Percentiles rank a stretch among this genome's conserved stretches.
phyloP scores from a whole-genome alignment of 768 basidiomycete genomes.

The Termitomyces sp. region DNA sequence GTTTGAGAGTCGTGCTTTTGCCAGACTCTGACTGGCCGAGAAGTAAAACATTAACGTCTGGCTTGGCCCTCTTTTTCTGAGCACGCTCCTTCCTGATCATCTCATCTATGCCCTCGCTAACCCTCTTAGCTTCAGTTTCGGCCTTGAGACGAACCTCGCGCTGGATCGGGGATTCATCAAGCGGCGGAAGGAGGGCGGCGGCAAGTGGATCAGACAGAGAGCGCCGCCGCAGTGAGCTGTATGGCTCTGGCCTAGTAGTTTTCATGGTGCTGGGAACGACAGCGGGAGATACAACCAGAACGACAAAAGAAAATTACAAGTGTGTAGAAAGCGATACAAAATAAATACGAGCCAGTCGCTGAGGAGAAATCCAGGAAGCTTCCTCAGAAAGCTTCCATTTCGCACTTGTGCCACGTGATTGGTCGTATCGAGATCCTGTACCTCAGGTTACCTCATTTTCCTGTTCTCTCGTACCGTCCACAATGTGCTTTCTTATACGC shows the following conservation, averaged over 20 bases:
- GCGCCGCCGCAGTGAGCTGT: conserved; percentile 25
- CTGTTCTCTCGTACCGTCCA: not conserved
- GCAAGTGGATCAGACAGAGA: conserved; percentile 67
- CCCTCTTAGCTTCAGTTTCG: conserved; percentile 67
- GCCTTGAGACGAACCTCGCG: conserved; percentile 59
- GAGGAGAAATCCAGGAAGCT: conserved; percentile 17
- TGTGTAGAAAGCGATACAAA: conserved; percentile 12
- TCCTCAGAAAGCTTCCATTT: conserved; percentile 18
- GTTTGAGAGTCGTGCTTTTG: conserved; percentile 84
- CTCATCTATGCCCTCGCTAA: conserved; percentile 76
- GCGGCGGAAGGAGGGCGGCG: conserved; percentile 62
- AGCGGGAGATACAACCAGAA: conserved; percentile 18
- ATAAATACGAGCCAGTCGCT: conserved; percentile 16
- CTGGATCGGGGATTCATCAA: conserved; percentile 64
- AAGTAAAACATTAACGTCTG: conserved; percentile 71
- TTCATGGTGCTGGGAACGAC: conserved; percentile 29
- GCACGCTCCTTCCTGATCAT: conserved; percentile 64
- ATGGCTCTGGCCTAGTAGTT: conserved; percentile 28
- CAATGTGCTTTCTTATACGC: not conserved
- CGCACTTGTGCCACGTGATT: conserved; percentile 18
- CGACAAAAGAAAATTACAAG: conserved; percentile 14
- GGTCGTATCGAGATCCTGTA: conserved; percentile 17
- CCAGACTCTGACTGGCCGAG: conserved; percentile 89
- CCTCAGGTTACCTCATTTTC: conserved; percentile 1
- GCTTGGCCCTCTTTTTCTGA: conserved; percentile 52